Base-by-base conservation (phyloP, 169 alveolate genomes). In the Eimeria maxima region DNA sequence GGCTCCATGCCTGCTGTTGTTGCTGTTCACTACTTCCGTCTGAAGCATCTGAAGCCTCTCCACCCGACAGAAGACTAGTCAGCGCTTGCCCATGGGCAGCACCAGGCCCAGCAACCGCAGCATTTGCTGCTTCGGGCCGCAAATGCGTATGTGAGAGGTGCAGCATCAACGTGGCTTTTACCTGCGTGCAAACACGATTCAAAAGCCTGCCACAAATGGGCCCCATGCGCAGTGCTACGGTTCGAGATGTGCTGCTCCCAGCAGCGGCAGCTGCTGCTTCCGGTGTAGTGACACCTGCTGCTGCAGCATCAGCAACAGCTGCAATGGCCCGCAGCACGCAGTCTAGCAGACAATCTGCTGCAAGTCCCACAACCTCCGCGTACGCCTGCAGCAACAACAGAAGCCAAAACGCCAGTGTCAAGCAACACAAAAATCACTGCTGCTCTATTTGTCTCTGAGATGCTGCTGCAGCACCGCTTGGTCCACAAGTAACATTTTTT, bases 251-350 rank as follows among this genome's bases (percentile, higher is more conserved):
- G 89, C 67, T 78, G 89, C 63, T 78, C 29, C 89, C 89, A 78
- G 89, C 89, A 14, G 63, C 89, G 24, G 63, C 60, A 16, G 89
- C 89, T 78, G 89, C 89, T 78, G 89, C 89, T 78, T 78, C 89
- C 22, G 89, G 89, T 14, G 89, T 78, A 47, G 45, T 45, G 60
- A 78, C 63, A n/a, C 89, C 67, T 27, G 89, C 65, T 44, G 67
- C 89, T 78, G 89, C 44, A 45, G 89, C 89, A 38, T 24, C 44
- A 4, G 89, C 89, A n/a, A 53, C 89, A 47, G 89, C 60, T 1
- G 47, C 65, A 29, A 78, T 53, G 69, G 69, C 67, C 63, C 89
- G 60, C 55, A 78, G 69, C 89, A 78, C 89, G 69, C 89, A 42
- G 69, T 78, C 89, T 44, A 78, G 50, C 4, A 78, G 63, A 20